Percentiles rank a stretch among this genome's conserved stretches.
Conservation (phyloP, 768 basidiomycete species). For the Russula brevipes region DNA sequence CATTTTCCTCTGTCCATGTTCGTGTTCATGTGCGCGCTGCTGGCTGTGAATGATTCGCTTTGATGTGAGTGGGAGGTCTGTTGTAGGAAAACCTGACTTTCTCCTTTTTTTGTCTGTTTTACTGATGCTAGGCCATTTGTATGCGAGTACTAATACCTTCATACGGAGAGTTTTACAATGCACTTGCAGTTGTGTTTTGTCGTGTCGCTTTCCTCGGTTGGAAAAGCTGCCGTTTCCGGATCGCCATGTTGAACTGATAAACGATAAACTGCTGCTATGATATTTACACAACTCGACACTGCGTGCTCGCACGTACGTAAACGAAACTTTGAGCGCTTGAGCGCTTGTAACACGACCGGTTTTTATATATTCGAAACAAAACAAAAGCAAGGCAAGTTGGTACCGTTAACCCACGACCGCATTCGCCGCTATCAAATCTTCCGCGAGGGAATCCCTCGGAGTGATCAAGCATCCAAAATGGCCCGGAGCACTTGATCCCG, state of each 20-base stretch:
- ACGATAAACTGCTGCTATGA: no score
- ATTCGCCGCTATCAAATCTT: neutral
- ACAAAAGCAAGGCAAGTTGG: neutral
- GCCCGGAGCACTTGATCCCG: neutral
- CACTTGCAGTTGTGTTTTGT: no score
- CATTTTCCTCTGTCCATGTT: neutral
- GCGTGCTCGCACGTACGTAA: no score
- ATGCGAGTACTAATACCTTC: conserved; percentile 5
- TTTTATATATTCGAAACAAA: no score
- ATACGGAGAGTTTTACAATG: neutral
- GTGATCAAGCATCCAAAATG: conserved; percentile 6
- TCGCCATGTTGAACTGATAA: no score
- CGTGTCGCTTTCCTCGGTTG: no score
- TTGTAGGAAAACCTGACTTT: conserved; percentile 1
- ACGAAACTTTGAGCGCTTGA: no score
- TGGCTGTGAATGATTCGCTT: neutral
- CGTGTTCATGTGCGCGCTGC: neutral
- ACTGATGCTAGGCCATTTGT: neutral
- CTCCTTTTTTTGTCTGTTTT: neutral
- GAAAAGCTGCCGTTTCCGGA: no score
- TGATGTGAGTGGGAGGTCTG: neutral
- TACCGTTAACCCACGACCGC: neutral
- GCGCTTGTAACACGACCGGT: no score
- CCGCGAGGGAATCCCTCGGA: conserved; percentile 3
- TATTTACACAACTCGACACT: no score